phyloP scores from a whole-genome alignment of 2,329 filamentous ascomycete species.

The Mycosphaerella arachidis region DNA sequence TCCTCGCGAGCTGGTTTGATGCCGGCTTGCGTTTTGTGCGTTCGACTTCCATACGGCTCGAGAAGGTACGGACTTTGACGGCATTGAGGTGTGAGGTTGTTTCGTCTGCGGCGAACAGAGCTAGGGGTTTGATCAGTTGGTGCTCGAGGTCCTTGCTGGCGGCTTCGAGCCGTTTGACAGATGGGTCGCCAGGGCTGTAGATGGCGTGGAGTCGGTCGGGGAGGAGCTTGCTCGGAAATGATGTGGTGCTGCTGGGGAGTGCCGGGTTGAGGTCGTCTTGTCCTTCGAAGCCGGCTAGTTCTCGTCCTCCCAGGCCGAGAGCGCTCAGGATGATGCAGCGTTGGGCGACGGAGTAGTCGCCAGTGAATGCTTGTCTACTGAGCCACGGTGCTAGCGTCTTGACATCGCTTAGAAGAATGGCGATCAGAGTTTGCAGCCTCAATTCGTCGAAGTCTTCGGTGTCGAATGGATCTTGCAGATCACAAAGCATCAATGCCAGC shows the following conservation, averaged over 20 bases:
- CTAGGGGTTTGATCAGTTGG: constrained; percentile 73
- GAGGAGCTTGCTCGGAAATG: constrained; percentile 77
- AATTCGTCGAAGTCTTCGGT: constrained; percentile 72
- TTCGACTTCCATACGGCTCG: constrained; percentile 62
- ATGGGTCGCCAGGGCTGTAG: constrained; percentile 45
- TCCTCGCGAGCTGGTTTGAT: constrained; percentile 71
- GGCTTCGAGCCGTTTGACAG: constrained; percentile 59
- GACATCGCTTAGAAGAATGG: constrained; percentile 72
- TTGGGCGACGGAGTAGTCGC: constrained; percentile 85
- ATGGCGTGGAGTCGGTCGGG: constrained; percentile 68
- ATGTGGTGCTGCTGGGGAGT: constrained; percentile 22
- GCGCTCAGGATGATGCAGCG: constrained; percentile 76
- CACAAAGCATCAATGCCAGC: constrained; percentile 69
- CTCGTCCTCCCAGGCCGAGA: constrained; percentile 74
- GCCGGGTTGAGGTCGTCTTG: constrained; percentile 44
- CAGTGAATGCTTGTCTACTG: constrained; percentile 78
- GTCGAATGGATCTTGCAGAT: constrained; percentile 80
- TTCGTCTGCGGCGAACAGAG: constrained; percentile 74
- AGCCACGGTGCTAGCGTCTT: constrained; percentile 78
- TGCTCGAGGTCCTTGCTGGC: constrained; percentile 66
- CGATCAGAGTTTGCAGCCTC: constrained; percentile 74
- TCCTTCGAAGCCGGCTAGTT: constrained; percentile 72
- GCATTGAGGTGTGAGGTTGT: constrained; percentile 69
- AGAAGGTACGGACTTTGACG: constrained; percentile 87
- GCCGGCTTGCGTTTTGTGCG: constrained; percentile 56